Percentiles rank a stretch among this genome's conserved stretches.
These are phyloP conservation scores for Pestalotiopsis sp. DNA, from an alignment of 2,329 filamentous ascomycete genomes.

Conservation along the genomic window DNA sequence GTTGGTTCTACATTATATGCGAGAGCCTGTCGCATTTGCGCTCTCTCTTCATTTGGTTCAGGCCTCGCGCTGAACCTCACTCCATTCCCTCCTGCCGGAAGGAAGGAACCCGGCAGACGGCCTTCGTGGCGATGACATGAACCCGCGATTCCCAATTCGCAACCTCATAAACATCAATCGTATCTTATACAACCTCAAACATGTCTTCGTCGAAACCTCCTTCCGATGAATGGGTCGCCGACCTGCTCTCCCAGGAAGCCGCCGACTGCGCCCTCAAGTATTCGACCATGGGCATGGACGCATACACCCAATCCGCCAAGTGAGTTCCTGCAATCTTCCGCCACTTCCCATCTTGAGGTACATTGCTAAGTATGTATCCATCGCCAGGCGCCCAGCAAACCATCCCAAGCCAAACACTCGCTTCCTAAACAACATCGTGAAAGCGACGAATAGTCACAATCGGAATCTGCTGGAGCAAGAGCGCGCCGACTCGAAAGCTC, in stretches of 20 bases:
- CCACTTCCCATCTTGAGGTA: neutral
- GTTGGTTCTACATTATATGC: neutral
- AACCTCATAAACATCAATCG: neutral
- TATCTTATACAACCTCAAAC: neutral
- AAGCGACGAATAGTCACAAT: constrained; percentile 88
- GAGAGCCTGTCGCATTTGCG: neutral
- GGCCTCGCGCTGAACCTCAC: neutral
- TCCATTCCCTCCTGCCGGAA: neutral
- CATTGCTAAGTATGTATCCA: constrained; percentile 14
- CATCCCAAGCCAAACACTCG: constrained; percentile 88
- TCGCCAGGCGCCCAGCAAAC: constrained; percentile 57
- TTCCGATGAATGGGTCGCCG: constrained; percentile 79
- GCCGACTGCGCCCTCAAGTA: constrained; percentile 73
- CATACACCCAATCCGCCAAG: constrained; percentile 52
- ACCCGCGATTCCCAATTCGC: neutral
- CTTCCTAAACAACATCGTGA: constrained; percentile 86
- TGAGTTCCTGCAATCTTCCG: constrained; percentile 31
- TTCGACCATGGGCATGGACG: constrained; percentile 73
- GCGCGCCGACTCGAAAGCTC: constrained; percentile 73
- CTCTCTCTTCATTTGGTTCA: neutral
- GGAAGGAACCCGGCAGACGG: neutral
- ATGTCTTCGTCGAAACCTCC: constrained; percentile 43
- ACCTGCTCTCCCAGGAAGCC: constrained; percentile 79
- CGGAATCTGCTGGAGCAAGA: constrained; percentile 83
- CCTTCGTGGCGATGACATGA: neutral